Base-by-base conservation (phyloP, 2,329 filamentous ascomycete species). In the Akanthomyces uredinophilus region DNA sequence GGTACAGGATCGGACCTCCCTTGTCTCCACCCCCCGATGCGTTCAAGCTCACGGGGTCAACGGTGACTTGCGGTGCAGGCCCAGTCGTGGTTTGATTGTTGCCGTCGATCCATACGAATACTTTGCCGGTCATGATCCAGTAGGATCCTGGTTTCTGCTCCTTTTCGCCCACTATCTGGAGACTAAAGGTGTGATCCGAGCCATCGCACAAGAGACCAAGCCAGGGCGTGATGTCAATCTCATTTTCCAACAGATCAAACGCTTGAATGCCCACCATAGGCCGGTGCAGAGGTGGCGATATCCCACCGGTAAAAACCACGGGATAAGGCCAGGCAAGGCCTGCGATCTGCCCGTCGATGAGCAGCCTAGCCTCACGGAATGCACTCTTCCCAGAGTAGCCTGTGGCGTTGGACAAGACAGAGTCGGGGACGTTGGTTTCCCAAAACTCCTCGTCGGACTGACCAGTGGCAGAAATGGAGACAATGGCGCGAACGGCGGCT, bases 271-370 rank as follows among this genome's bases (percentile, higher is more conserved):
- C 90, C 3, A 90, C 91, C 60, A 95, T 82, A 0, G 91, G 91
- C 7, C 90, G 81, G 83, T 92, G 92, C 44, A 95, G 81, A 1
- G 86, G 85, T 5, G 90, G 90, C 1, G 89, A 87, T 6, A 96
- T 80, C 1, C 91, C 91, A 3, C 92, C 91, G 0, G 91, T 93
- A 68, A 93, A 94, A 54, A 96, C 87, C 20, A 92, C 82, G 0
- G 91, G 90, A 68, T 90, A 94, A 1, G 91, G 92, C 90, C 89
- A 95, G 37, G 86, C 83, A 1, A 92, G 85, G 2, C 91, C 91
- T 1, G 89, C 89, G 24, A 94, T 74, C 20, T 81, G 75, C 1
- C 83, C 89, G 69, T 96, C 91, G 58, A 96, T 90, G 49, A 83
- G 78, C 1, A 95, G 77, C 67, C 93, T 90, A 1, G 95, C 81